Base-by-base conservation (phyloP, 2,329 filamentous ascomycete species). In the Verticillium isaacii region DNA sequence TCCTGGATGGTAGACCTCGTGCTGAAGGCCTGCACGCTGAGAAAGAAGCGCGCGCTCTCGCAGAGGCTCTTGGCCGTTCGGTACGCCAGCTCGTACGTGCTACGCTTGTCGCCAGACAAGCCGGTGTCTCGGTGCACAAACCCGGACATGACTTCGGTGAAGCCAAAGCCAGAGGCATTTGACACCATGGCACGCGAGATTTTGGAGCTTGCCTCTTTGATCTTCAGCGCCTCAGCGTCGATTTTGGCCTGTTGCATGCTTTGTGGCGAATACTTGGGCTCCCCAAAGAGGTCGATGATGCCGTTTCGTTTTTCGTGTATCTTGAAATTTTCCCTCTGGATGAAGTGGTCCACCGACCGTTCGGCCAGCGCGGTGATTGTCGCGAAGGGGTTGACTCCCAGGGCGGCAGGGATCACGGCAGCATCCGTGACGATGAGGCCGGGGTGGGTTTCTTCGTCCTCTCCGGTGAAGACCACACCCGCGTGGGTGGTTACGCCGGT, bases 331-430 rank as follows among this genome's bases (percentile, higher is more conserved):
- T 76, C 68, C 9, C 74, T 73, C 59, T 73, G 65, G 2, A 80
- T 77, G 58, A 83, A 82, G 6, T 78, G 70, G 59, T 85, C 82
- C 7, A 89, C 80, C 0, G 84, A 83, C 11, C 88, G 78, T 72
- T 90, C 88, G 0, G 88, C 87, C 23, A 91, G 79, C 2, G 88
- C 88, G 0, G 87, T 83, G 65, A 90, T 90, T 1, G 88, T 91
- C 1, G 88, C 88, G 59, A 89, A 82, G 0, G 88, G 88, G 67
- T 91, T 91, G 3, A 86, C 85, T 15, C 87, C 82, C 2, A 90
- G 75, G 0, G 88, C 82, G 8, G 82, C 81, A 0, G 88, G 88
- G 17, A 91, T 81, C 1, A 85, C 74, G 2, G 87, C 79, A 9
- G 77, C 87, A 68, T 91, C 88, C 0, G 83, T 84, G 34, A 88